These are phyloP conservation scores for Quercus variabilis DNA, from an alignment of 306 rosid species.

Conservation along the genomic window DNA sequence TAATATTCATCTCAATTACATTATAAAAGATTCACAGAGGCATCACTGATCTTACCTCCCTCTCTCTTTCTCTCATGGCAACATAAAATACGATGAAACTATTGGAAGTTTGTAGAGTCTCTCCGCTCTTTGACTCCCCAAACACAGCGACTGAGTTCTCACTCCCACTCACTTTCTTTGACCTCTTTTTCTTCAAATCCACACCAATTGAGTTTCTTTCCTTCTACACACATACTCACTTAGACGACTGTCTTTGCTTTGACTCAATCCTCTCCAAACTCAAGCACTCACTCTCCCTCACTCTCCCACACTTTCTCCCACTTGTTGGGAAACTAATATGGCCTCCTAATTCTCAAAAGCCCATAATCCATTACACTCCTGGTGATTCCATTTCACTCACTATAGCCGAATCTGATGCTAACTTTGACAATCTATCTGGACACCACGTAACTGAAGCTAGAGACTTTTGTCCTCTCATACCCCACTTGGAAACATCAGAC, in stretches of 20 bases:
- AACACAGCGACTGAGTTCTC: background rate
- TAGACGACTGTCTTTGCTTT: background rate
- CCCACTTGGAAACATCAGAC: constrained; percentile 24
- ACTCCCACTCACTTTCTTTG: constrained; percentile 41
- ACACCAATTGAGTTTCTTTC: constrained; percentile 35
- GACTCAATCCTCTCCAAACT: constrained; percentile 33
- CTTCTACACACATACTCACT: constrained; percentile 15
- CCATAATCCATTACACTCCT: constrained; percentile 16
- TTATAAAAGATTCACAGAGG: too few species aligned
- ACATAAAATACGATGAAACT: too few species aligned
- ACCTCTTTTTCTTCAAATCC: constrained; percentile 33
- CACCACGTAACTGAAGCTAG: background rate
- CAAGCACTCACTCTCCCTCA: constrained; percentile 29
- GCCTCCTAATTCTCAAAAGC: constrained; percentile 15
- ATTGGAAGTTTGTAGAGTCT: background rate
- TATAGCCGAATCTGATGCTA: constrained; percentile 27
- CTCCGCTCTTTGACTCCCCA: background rate
- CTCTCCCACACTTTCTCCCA: constrained; percentile 24
- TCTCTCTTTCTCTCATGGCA: too few species aligned
- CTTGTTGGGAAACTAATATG: constrained; percentile 32
- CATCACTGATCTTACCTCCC: too few species aligned
- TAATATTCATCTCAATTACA: too few species aligned
- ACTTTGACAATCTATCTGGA: constrained; percentile 19
- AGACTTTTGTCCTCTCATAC: constrained; percentile 10
- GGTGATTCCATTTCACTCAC: constrained; percentile 25